Base-by-base conservation (phyloP, 805 yeast species). In the Starmerella cellae region DNA sequence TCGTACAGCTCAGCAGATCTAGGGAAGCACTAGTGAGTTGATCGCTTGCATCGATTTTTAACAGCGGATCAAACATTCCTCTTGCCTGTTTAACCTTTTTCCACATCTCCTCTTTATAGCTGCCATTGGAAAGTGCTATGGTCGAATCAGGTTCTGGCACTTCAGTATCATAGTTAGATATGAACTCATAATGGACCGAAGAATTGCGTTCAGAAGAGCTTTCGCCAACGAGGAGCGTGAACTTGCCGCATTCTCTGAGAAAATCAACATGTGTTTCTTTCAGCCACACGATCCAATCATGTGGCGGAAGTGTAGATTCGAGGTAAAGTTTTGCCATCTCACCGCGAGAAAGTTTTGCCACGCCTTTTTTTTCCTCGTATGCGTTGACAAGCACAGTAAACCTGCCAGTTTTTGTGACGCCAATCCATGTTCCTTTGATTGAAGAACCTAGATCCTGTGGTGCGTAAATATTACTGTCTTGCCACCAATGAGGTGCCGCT, bases 341-440 rank as follows among this genome's bases (percentile, higher is more conserved):
- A 1, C 82, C 82, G 33, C 82, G 60, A 1, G 79, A 73, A 1
- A 73, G 56, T 35, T 63, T 63, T 56, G 48, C n/a, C 31, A 47
- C 45, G 35, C 49, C 37, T 39, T 47, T 54, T 6, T 48, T 43
- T 5, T 61, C 59, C 51, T 80, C 91, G 37, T 82, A 63, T 56
- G 73, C 76, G 57, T 88, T 88, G 16, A 91, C 77, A 22, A 88
- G 67, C 2, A 80, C 80, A 0, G 93, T 81, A 2, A 87, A 44
- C 45, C 69, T 67, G n/a, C 61, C 55, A 0, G 83, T 83, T 2
- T 64, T 64, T 32, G 74, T 68, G 1, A 80, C 69, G 0, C 94
- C 96, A 1, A 83, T 73, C 98, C 98, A 91, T 0, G 96, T 82
- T 1, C 98, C 96, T 48, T 74, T 82, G 42, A 76, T 85, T 1